These are phyloP conservation scores for Amylocystis lapponica DNA, from an alignment of 768 basidiomycete genomes.

Conservation along the genomic window DNA sequence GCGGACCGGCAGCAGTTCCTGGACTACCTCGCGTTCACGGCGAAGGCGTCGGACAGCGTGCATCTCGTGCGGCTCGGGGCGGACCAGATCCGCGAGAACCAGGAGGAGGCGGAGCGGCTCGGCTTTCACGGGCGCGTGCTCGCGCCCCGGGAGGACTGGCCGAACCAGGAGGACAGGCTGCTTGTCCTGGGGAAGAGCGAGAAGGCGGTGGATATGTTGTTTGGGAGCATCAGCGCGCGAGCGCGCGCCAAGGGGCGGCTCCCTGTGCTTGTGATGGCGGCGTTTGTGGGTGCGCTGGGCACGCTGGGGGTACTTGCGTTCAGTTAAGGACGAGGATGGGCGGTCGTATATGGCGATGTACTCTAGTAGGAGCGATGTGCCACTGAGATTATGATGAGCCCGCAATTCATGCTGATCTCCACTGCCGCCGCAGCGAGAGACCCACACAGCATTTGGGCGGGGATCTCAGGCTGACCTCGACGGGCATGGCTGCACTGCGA, in stretches of 20 bases:
- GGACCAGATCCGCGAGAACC: neutral
- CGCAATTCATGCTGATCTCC: constrained; percentile 48
- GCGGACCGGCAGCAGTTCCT: neutral
- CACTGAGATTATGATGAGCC: no score
- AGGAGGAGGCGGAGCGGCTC: neutral
- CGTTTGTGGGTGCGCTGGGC: constrained; percentile 18
- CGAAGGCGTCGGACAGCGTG: constrained; percentile 1
- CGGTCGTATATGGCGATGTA: no score
- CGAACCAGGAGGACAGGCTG: neutral
- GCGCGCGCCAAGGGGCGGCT: neutral
- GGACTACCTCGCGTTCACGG: neutral
- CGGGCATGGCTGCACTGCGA: neutral
- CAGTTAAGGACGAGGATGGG: no score
- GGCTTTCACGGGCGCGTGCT: constrained; percentile 8
- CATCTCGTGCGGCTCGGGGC: constrained; percentile 1
- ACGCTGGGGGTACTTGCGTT: no score
- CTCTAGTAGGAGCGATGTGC: constrained; percentile 31
- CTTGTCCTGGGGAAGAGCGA: constrained; percentile 41
- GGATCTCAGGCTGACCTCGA: neutral
- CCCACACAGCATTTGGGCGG: constrained; percentile 48
- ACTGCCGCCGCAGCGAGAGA: constrained; percentile 57
- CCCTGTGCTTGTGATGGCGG: constrained; percentile 5
- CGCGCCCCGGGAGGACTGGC: neutral
- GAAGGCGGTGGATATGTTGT: no score
- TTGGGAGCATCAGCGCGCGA: constrained; percentile 24